phyloP scores from a whole-genome alignment of 257 asterid species.

The Apocynum venetum region DNA sequence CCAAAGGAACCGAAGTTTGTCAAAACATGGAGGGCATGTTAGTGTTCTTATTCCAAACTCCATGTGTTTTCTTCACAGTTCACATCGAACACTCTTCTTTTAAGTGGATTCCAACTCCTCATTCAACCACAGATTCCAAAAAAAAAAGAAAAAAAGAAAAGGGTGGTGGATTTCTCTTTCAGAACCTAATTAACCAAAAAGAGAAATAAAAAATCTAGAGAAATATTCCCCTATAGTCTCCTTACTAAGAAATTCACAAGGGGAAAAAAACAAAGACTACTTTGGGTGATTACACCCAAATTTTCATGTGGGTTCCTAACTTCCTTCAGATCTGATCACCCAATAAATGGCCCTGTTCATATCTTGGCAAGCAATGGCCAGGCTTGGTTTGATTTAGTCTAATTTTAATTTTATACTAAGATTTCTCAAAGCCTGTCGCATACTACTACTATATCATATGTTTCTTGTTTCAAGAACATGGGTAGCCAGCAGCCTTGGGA shows the following conservation, averaged over 20 bases:
- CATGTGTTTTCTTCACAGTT: constrained; percentile 37
- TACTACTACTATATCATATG: background rate
- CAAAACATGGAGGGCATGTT: constrained; percentile 46
- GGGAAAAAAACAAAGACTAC: constrained; percentile 4
- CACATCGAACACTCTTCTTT: constrained; percentile 33
- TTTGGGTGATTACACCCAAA: constrained; percentile 4
- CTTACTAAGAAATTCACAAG: background rate
- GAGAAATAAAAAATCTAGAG: background rate
- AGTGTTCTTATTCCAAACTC: constrained; percentile 44
- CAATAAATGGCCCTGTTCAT: background rate
- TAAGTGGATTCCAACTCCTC: constrained; percentile 77
- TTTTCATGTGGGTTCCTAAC: constrained; percentile 9
- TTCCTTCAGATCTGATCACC: constrained; percentile 11
- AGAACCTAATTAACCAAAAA: constrained; percentile 30
- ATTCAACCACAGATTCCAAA: constrained; percentile 53
- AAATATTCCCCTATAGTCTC: background rate
- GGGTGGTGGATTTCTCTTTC: constrained; percentile 52
- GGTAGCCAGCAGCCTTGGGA: background rate
- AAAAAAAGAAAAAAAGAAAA: background rate
- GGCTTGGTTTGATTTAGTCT: background rate
- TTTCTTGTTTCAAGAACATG: constrained; percentile 18
- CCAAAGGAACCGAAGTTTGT: constrained; percentile 38
- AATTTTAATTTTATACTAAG: background rate
- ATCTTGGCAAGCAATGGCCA: constrained; percentile 5
- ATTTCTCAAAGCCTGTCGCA: background rate